These are phyloP conservation scores for Fraxinus americana DNA, from an alignment of 257 asterid genomes.

Conservation along the genomic window DNA sequence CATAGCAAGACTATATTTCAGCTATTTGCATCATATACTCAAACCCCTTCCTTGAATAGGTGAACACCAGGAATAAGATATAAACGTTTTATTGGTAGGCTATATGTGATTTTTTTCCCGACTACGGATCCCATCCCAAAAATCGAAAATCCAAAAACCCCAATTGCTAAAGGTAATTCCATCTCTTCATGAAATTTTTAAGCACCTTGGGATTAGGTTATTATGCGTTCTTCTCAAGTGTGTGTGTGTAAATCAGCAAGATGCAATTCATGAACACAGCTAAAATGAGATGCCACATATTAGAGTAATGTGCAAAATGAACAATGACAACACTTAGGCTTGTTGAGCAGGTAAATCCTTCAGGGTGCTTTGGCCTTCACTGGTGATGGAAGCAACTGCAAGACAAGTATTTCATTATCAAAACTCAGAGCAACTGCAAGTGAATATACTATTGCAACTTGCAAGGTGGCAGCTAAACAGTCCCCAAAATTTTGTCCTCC, in stretches of 20 bases:
- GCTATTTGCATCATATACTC: too few species aligned
- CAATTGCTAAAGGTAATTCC: background rate
- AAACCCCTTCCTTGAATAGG: too few species aligned
- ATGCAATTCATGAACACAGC: background rate
- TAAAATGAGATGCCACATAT: background rate
- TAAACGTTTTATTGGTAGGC: background rate
- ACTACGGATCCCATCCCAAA: background rate
- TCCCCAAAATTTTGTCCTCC: background rate
- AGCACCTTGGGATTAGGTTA: too few species aligned
- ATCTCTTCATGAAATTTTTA: too few species aligned
- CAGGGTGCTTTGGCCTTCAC: slow-evolving; percentile 68
- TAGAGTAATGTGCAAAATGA: slow-evolving; percentile 5
- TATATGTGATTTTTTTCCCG: background rate
- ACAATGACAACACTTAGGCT: slow-evolving; percentile 14
- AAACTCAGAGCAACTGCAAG: background rate
- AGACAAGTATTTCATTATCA: slow-evolving; percentile 1
- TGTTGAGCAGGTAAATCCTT: slow-evolving; percentile 26
- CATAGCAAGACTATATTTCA: too few species aligned
- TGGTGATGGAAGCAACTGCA: slow-evolving; percentile 78
- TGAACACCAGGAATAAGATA: too few species aligned
- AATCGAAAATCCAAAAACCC: background rate
- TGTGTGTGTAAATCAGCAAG: background rate
- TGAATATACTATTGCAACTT: background rate
- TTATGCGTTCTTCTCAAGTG: too few species aligned
- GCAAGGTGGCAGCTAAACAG: background rate